Evolutionary conservation across 371 early-diverging fungal genomes (phyloP).

Genomic region (Mucor indicus): DNA sequence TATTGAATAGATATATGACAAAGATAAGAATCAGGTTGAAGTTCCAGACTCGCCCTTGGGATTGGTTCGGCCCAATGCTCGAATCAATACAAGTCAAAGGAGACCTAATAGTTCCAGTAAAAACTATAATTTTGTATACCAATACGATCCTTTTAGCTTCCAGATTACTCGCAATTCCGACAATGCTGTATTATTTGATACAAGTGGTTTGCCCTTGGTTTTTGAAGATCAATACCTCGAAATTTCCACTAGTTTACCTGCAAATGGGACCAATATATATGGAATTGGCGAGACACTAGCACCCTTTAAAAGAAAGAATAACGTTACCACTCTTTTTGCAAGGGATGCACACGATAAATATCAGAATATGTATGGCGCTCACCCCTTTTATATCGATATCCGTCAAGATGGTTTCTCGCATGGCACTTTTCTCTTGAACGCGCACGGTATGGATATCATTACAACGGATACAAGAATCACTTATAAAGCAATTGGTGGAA

Average conservation of each 20-base stretch:
- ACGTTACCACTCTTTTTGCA: conserved; percentile 46
- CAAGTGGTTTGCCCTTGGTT: conserved; percentile 49
- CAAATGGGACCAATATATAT: conserved; percentile 55
- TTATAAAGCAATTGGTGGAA: conserved; percentile 66
- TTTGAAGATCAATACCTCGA: conserved; percentile 71
- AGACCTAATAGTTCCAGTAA: conserved; percentile 5
- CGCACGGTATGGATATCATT: conserved; percentile 74
- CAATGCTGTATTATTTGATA: conserved; percentile 54
- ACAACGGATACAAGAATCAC: conserved; percentile 47
- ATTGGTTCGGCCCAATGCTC: conserved; percentile 13
- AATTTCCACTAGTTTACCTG: conserved; percentile 44
- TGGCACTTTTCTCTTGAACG: conserved; percentile 53
- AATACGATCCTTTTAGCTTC: conserved; percentile 51
- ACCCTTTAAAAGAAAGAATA: conserved; percentile 42
- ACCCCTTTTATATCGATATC: conserved; percentile 70
- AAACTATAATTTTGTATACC: conserved; percentile 43
- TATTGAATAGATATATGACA: conserved; percentile 40
- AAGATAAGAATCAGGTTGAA: conserved; percentile 35
- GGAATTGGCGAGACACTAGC: conserved; percentile 64
- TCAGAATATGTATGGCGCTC: conserved; percentile 70
- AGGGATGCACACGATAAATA: conserved; percentile 51
- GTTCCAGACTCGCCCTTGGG: conserved; percentile 53
- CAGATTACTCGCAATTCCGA: conserved; percentile 44
- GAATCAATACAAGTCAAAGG: not conserved
- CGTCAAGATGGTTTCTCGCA: conserved; percentile 52